phyloP scores from a whole-genome alignment of 345 rosid genomes.

The Populus alba region DNA sequence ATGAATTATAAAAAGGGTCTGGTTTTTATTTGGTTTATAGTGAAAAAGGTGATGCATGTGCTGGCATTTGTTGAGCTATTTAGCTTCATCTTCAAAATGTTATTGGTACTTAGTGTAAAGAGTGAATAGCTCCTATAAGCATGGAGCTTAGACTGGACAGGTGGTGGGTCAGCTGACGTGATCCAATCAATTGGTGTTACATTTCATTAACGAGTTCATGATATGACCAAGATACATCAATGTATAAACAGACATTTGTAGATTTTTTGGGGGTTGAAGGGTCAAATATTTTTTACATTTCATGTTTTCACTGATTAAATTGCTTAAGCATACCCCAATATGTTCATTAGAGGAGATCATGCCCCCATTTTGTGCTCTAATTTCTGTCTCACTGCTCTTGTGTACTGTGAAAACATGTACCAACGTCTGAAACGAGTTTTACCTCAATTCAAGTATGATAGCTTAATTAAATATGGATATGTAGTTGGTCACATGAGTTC shows the following conservation, averaged over 20 bases:
- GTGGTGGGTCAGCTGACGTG: no score
- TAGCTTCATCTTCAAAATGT: not conserved
- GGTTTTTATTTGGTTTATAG: not conserved
- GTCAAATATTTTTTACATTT: not conserved
- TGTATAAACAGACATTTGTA: not conserved
- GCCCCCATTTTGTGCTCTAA: not conserved
- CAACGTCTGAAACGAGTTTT: not conserved
- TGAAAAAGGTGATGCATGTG: not conserved
- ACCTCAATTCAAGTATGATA: not conserved
- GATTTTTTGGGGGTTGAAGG: not conserved
- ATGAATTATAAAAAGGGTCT: not conserved
- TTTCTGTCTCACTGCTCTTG: not conserved
- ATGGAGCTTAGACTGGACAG: not conserved
- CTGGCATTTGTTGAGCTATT: not conserved
- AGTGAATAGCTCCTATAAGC: not conserved
- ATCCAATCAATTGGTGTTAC: not conserved
- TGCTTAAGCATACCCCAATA: not conserved
- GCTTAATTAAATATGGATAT: not conserved
- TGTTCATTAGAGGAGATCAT: not conserved
- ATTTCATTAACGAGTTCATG: not conserved
- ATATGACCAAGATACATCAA: not conserved
- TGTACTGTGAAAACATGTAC: not conserved
- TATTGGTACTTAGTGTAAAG: not conserved
- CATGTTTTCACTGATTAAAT: not conserved
- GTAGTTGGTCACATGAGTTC: not conserved